Base-by-base conservation (phyloP, 148 eudicot species). In the Rhododendron griersonianum region DNA sequence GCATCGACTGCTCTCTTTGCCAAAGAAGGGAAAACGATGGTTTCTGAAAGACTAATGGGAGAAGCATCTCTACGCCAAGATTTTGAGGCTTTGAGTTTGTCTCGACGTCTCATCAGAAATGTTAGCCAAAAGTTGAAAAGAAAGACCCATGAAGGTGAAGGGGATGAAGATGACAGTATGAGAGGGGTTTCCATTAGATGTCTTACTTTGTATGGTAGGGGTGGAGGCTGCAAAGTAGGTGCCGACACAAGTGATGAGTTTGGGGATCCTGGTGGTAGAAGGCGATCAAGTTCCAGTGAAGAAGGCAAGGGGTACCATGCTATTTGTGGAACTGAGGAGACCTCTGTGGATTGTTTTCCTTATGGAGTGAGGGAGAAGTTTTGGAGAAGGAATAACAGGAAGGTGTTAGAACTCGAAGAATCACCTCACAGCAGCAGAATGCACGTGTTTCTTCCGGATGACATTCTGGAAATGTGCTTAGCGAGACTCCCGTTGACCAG, bases 161-260 rank as follows among this genome's bases (percentile, higher is more conserved):
- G 88, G 61, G 90, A 87, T 81, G 94, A 93, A 81, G 96, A 90
- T 84, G 98, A 91, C 30, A 86, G 89, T 59, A 86, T 83, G 4
- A 84, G 85, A 78, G 93, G 94, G 83, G 87, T 97, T 82, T 93
- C 99, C 15, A 71, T 93, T 51, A 91, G 92, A 75, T 97, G 99
- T 85, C 96, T 95, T 15, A 74, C 93, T 13, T 59, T 95, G 83
- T 95, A 94, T 84, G 92, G 94, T 45, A 91, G 98, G 88, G 94
- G 93, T 51, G 98, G 98, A 57, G 98, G 98, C 80, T 97, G 99
- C 92, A 95, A 91, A 92, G 99, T 97, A 19, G 95, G 98, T 53
- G 98, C 98, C n/a, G 96, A 94, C 81, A 90, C 91, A 37, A 81
- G 89, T 84, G 99, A 95, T 61, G 96, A 95, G 37, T 89, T 87